A percentile compares a stretch with the other conserved stretches of the same genome.
Evolutionary conservation across 2,329 filamentous ascomycete genomes (phyloP).

Genomic region (Madurella mycetomatis): DNA sequence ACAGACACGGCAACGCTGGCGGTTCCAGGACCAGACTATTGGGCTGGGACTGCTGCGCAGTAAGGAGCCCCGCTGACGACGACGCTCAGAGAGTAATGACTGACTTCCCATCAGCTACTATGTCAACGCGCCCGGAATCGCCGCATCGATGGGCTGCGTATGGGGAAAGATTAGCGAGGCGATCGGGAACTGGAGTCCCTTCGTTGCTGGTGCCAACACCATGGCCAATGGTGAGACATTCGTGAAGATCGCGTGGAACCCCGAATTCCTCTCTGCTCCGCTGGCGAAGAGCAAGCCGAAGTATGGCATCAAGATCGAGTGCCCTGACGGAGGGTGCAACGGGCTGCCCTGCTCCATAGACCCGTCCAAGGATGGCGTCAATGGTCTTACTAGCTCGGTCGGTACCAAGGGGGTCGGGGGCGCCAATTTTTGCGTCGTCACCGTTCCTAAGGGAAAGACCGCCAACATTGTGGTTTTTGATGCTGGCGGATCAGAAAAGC

Average conservation of each 20-base stretch:
- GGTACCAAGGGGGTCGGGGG: conserved; percentile 60
- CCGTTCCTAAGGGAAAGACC: conserved; percentile 60
- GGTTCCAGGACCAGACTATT: conserved; percentile 66
- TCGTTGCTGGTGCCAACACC: conserved; percentile 71
- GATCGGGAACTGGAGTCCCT: conserved; percentile 72
- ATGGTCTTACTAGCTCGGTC: conserved; percentile 54
- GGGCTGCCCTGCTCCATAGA: conserved; percentile 72
- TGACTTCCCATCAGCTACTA: conserved; percentile 55
- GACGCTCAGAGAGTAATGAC: conserved; percentile 2
- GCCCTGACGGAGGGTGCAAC: conserved; percentile 60
- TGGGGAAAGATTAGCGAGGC: conserved; percentile 64
- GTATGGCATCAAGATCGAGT: conserved; percentile 68
- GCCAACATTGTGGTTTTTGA: conserved; percentile 64
- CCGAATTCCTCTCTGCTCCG: conserved; percentile 58
- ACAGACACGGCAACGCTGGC: conserved; percentile 55
- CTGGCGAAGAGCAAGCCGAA: conserved; percentile 55
- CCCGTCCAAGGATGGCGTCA: conserved; percentile 51
- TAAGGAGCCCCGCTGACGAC: conserved; percentile 42
- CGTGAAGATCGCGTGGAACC: conserved; percentile 74
- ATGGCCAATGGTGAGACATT: conserved; percentile 61
- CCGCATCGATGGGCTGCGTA: conserved; percentile 57
- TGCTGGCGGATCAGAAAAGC: conserved; percentile 38
- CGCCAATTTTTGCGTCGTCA: conserved; percentile 71
- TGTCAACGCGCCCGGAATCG: conserved; percentile 68
- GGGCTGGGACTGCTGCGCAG: conserved; percentile 70